Evolutionary conservation across 768 basidiomycete species (phyloP), one percentile per base, ranked within the genome.

Genomic region (Tricholoma sp.): DNA sequence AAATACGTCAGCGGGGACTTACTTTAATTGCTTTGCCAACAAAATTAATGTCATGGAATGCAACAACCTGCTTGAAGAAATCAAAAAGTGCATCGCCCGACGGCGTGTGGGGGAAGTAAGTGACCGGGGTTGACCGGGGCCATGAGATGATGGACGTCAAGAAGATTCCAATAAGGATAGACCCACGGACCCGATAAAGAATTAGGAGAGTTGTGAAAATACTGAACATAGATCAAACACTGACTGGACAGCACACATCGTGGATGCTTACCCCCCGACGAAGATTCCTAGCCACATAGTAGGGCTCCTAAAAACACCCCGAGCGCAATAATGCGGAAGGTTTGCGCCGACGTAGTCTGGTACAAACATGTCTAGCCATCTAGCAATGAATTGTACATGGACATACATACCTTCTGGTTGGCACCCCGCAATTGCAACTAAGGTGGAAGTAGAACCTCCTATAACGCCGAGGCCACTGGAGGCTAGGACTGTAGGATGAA

Each of bases 241-340:
- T 27, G 5, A 29, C 6, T 29, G 16, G 1, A 49, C n/a, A 3
- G 16, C 16, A 12, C 6, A 29, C 11, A 27, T 12, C 49, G 32
- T 52, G 54, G 16, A 27, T 5, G 19, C 83, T 22, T 65, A 87
- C 85, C 91, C 91, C 63, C 91, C 91, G 5, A 84, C 73, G 69
- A 92, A 90, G 57, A 94, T 82, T 35, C 91, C 91, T n/a, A 94
- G 72, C 91, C 91, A 94, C 76, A 91, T 84, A 8, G 86, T 88
- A 1, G 91, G 89, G 60, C 73, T 85, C 32, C 81, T 84, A 19
- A 94, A 74, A 5, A 91, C 85, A 35, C 80, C 83, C 14, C 74
- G 68, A 5, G 72, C 74, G 62, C 91, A 94, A 71, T 81, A 91
- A 52, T 78, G 64, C 4, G 82, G 76, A 31, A 91, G 72, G 52